These are phyloP conservation scores for Fusarium staphyleae DNA, from an alignment of 2,329 filamentous ascomycete genomes.

Conservation along the genomic window DNA sequence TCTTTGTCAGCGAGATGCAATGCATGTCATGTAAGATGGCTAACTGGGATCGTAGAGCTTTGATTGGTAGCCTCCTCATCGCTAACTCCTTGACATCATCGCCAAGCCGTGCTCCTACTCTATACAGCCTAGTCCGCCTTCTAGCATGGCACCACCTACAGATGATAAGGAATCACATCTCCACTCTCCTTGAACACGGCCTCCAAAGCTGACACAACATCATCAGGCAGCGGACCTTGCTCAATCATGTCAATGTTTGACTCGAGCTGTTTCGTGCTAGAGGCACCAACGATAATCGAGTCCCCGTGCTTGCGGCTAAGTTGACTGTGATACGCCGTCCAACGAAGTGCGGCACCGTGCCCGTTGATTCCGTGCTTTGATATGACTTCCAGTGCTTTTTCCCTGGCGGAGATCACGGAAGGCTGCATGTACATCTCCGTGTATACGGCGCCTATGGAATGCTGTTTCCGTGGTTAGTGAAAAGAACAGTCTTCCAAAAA, in stretches of 20 bases:
- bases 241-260: constrained; percentile 47
- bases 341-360: constrained; percentile 52
- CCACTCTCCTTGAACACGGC: constrained; percentile 28
- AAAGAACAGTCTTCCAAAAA: too few species aligned
- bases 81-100: background rate
- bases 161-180: constrained; percentile 26
- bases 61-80: too few species aligned
- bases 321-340: constrained; percentile 48
- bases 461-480: constrained; percentile 8
- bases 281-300: constrained; percentile 47
- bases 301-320: constrained; percentile 46
- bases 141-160: constrained; percentile 7
- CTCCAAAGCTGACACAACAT: constrained; percentile 41
- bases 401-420: constrained; percentile 38
- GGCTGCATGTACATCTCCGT: constrained; percentile 39
- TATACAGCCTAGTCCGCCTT: constrained; percentile 4
- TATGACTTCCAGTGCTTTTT: constrained; percentile 38
- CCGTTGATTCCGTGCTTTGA: constrained; percentile 47
- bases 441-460: constrained; percentile 37
- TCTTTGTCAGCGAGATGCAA: constrained; percentile 20
- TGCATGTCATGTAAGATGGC: too few species aligned
- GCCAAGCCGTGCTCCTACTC: constrained; percentile 29
- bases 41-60: too few species aligned
- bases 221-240: constrained; percentile 50
- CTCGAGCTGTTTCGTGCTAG: constrained; percentile 47